Conservation (phyloP, 2,329 filamentous ascomycete genomes). For the Ascocoryne sarcoides region DNA sequence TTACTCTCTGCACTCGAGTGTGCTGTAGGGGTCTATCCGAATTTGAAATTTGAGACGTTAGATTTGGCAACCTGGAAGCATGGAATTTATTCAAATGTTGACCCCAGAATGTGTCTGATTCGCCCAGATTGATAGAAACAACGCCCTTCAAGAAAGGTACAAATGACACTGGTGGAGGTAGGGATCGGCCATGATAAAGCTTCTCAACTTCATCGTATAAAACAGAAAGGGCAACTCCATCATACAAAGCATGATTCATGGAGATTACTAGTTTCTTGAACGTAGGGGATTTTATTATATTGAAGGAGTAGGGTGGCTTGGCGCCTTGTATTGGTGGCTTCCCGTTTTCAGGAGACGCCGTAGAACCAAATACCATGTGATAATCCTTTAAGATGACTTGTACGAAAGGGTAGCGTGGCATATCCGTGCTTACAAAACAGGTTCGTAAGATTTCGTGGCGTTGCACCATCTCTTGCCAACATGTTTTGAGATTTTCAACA, state of each 20-base stretch:
- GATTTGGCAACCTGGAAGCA: neutral
- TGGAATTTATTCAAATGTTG: slow-evolving; percentile 35
- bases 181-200: slow-evolving; percentile 36
- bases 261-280: slow-evolving; percentile 18
- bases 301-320: slow-evolving; percentile 23
- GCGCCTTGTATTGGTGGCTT: slow-evolving; percentile 3
- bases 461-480: slow-evolving; percentile 54
- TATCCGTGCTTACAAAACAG: slow-evolving; percentile 59
- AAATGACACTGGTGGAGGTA: slow-evolving; percentile 48
- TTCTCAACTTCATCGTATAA: slow-evolving; percentile 64
- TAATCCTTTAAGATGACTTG: slow-evolving; percentile 58
- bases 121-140: slow-evolving; percentile 36
- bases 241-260: slow-evolving; percentile 79
- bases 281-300: slow-evolving; percentile 5
- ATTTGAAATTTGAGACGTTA: neutral
- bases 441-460: slow-evolving; percentile 74
- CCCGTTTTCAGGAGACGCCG: slow-evolving; percentile 1
- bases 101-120: slow-evolving; percentile 59
- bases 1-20: neutral
- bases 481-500: slow-evolving; percentile 39
- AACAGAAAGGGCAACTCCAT: slow-evolving; percentile 65
- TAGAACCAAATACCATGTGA: slow-evolving; percentile 17
- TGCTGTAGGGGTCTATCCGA: neutral
- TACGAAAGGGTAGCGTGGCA: slow-evolving; percentile 52
- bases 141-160: slow-evolving; percentile 55